A percentile compares a stretch with the other conserved stretches of the same genome.
Conservation (phyloP, 2,329 filamentous ascomycete genomes). For the Penicillium brevicompactum region DNA sequence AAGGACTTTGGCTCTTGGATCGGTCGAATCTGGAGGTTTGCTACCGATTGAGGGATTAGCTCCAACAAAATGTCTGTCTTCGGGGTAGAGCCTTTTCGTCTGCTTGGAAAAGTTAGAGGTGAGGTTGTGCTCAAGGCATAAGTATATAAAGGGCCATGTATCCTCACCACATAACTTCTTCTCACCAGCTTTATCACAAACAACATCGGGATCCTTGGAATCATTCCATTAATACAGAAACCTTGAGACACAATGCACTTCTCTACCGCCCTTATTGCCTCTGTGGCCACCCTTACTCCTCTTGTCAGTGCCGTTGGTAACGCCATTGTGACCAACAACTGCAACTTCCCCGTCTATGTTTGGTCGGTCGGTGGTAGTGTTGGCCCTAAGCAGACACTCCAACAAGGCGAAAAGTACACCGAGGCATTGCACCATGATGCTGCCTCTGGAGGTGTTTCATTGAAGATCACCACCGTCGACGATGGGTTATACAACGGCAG, state of each 20-base stretch:
- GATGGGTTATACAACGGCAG: conserved; percentile 41
- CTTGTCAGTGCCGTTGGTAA: conserved; percentile 38
- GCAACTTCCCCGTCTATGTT: conserved; percentile 39
- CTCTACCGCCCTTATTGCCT: conserved; percentile 30
- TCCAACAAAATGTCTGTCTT: conserved; percentile 7
- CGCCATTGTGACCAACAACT: conserved; percentile 44
- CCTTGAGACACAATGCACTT: conserved; percentile 31
- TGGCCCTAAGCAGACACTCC: conserved; percentile 33
- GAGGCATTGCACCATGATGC: conserved; percentile 40
- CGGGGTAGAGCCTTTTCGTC: neutral
- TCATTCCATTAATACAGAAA: conserved; percentile 7
- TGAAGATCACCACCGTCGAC: conserved; percentile 43
- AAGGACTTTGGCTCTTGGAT: neutral
- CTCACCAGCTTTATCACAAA: neutral
- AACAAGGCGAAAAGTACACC: conserved; percentile 35
- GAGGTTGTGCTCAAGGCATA: no score
- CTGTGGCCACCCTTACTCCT: conserved; percentile 36
- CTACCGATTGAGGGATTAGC: neutral
- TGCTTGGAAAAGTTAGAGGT: neutral
- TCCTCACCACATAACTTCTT: neutral
- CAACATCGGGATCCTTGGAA: neutral
- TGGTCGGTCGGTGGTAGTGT: conserved; percentile 40
- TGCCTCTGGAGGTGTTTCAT: conserved; percentile 43
- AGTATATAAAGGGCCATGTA: conserved; percentile 8
- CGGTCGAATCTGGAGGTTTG: neutral